A percentile compares a stretch with the other conserved stretches of the same genome.
phyloP scores from a whole-genome alignment of 345 rosid genomes.

The Eucalyptus regnans region DNA sequence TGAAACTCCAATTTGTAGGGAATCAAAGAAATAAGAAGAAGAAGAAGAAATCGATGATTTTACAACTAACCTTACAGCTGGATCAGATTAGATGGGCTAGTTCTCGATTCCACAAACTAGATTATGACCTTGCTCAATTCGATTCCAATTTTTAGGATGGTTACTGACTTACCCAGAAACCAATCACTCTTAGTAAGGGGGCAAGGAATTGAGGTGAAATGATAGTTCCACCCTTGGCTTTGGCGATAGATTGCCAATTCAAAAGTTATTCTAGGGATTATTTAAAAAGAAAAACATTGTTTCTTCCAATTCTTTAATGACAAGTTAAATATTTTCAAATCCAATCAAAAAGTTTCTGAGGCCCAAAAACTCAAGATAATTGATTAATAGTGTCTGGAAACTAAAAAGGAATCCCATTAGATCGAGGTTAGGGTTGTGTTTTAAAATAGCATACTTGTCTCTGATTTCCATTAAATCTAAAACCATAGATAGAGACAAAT shows the following conservation, averaged over 20 bases:
- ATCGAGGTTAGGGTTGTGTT: not conserved
- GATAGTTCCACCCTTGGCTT: not conserved
- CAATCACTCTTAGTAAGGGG: accelerated
- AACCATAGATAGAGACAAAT: too few relatives aligned
- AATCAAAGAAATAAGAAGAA: too few relatives aligned
- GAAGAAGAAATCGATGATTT: not conserved
- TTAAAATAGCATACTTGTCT: not conserved
- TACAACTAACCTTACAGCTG: accelerated
- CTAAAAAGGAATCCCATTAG: not conserved
- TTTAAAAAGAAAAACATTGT: not conserved
- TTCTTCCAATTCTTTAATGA: not conserved
- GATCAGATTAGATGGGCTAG: accelerated
- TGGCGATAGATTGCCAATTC: not conserved
- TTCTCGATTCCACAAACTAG: accelerated
- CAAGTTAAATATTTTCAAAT: not conserved
- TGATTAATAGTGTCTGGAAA: not conserved
- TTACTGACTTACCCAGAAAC: accelerated
- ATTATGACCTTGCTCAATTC: accelerated
- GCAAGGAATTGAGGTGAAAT: not conserved
- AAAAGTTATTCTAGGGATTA: not conserved
- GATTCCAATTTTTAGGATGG: not conserved
- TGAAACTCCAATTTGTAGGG: not conserved
- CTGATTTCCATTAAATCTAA: not conserved
- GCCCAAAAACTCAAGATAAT: not conserved
- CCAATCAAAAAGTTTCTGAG: not conserved